phyloP scores from a whole-genome alignment of 331 rosid genomes.

The Cucumis variabilis region DNA sequence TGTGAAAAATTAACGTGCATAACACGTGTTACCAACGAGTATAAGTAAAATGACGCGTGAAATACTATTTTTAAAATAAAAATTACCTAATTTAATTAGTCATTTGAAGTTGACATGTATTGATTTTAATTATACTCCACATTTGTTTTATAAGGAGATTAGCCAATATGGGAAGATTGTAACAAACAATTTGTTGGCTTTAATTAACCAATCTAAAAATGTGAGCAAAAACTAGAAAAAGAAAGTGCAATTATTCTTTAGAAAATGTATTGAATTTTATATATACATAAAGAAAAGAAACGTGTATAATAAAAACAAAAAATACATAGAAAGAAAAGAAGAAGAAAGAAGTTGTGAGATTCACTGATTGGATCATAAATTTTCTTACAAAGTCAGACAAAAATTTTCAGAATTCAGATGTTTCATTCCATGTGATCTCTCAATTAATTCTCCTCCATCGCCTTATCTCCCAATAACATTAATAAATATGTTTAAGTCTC shows the following conservation, averaged over 20 bases:
- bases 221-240: neutral
- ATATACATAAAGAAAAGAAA: neutral
- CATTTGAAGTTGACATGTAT: neutral
- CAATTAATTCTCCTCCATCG: conserved; percentile 3
- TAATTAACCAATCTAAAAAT: neutral
- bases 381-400: neutral
- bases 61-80: neutral
- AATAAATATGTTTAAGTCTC: neutral
- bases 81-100: neutral
- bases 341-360: neutral
- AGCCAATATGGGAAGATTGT: neutral
- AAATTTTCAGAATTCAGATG: conserved; percentile 1
- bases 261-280: neutral
- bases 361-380: neutral
- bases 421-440: conserved; percentile 18
- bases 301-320: neutral
- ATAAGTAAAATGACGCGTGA: neutral
- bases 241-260: neutral
- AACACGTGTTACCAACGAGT: too few species aligned
- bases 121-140: neutral
- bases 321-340: neutral
- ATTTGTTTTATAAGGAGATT: neutral
- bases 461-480: neutral
- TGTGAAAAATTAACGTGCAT: too few species aligned
- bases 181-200: neutral